These are phyloP conservation scores for Vararia minispora DNA, from an alignment of 768 basidiomycete genomes.

Conservation along the genomic window DNA sequence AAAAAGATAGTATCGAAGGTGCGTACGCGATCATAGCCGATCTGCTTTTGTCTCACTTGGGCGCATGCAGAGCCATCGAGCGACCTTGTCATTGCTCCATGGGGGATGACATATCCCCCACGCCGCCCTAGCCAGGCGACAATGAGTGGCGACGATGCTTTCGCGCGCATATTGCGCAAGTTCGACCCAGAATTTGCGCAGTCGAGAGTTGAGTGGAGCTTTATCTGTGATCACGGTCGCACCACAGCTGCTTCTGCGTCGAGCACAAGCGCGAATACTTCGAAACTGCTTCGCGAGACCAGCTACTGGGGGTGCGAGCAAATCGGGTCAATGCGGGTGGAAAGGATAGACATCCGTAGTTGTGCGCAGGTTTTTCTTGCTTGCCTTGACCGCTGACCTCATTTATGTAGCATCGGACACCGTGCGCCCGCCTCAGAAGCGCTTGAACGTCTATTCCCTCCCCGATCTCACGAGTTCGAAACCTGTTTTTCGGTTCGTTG, in stretches of 20 bases:
- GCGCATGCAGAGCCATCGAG: neutral
- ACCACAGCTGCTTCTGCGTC: slow-evolving; percentile 13
- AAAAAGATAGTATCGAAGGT: slow-evolving; percentile 6
- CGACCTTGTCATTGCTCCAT: slow-evolving; percentile 7
- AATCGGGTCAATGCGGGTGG: slow-evolving; percentile 22
- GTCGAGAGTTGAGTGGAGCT: slow-evolving; percentile 42
- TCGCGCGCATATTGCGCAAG: slow-evolving; percentile 24
- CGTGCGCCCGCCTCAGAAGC: slow-evolving; percentile 53
- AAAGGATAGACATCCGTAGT: slow-evolving; percentile 7
- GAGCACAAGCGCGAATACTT: slow-evolving; percentile 5
- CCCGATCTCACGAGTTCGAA: slow-evolving; percentile 35
- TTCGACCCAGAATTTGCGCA: slow-evolving; percentile 33
- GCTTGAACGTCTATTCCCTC: slow-evolving; percentile 49
- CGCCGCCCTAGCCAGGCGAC: slow-evolving; percentile 10
- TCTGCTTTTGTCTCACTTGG: slow-evolving; percentile 2
- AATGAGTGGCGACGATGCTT: slow-evolving; percentile 26
- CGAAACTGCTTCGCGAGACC: no score
- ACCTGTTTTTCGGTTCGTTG: slow-evolving; percentile 32
- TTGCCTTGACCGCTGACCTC: slow-evolving; percentile 30
- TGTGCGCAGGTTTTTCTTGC: slow-evolving; percentile 8
- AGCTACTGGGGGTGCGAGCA: slow-evolving; percentile 22
- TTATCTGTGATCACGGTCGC: slow-evolving; percentile 27
- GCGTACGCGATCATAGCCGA: neutral
- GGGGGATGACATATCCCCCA: slow-evolving; percentile 2
- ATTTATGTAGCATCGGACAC: no score